phyloP scores from a whole-genome alignment of 2,329 filamentous ascomycete genomes.

The Fusarium foetens region DNA sequence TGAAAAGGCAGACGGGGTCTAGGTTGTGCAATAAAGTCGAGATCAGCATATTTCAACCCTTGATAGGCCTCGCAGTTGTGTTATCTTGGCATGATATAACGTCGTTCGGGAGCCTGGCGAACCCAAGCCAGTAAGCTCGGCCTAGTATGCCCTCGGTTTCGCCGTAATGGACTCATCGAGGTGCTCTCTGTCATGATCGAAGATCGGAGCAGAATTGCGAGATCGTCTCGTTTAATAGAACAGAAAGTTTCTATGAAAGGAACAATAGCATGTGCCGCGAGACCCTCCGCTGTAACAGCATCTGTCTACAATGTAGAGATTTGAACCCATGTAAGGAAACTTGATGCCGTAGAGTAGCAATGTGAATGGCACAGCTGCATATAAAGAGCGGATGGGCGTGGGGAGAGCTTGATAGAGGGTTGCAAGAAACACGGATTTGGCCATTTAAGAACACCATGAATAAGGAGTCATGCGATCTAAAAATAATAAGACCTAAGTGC shows the following conservation, averaged over 20 bases:
- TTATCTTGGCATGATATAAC: constrained; percentile 10
- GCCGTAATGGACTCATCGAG: constrained; percentile 19
- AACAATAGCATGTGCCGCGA: background rate
- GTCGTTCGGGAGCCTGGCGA: background rate
- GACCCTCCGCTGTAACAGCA: background rate
- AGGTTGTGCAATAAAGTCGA: background rate
- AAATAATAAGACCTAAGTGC: constrained; percentile 17
- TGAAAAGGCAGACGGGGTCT: background rate
- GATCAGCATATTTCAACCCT: background rate
- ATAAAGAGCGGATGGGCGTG: constrained; percentile 8
- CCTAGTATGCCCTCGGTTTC: background rate
- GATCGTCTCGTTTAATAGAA: constrained; percentile 6
- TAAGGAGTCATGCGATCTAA: constrained; percentile 11
- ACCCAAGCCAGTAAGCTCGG: constrained; percentile 8
- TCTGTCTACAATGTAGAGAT: constrained; percentile 11
- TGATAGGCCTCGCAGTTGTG: background rate
- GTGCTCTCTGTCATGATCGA: background rate
- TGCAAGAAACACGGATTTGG: background rate
- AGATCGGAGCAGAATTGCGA: background rate
- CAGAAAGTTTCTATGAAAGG: background rate
- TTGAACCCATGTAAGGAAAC: constrained; percentile 28
- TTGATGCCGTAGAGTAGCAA: constrained; percentile 17
- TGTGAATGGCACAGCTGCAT: constrained; percentile 16
- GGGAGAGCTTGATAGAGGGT: constrained; percentile 2
- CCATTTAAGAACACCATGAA: background rate